phyloP scores from a whole-genome alignment of 2,329 filamentous ascomycete species.

The Calonectria ilicicola region DNA sequence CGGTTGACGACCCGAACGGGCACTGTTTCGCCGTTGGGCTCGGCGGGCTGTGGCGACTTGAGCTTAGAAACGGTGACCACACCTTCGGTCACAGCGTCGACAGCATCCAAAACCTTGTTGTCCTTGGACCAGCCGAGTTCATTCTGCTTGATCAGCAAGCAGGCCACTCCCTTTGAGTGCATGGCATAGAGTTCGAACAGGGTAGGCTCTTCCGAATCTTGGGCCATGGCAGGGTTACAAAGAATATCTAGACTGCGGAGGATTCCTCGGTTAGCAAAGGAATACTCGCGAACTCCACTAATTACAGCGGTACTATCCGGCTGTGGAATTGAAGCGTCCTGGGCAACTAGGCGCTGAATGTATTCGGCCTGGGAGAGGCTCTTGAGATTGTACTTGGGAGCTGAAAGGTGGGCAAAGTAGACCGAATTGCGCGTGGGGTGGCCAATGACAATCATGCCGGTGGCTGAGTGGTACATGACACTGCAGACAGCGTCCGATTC shows the following conservation, averaged over 20 bases:
- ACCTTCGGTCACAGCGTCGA: conserved; percentile 81
- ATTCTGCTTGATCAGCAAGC: conserved; percentile 84
- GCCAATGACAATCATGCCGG: conserved; percentile 93
- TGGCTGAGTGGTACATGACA: conserved; percentile 91
- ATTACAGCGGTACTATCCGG: conserved; percentile 97
- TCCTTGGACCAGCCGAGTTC: conserved; percentile 94
- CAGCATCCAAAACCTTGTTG: conserved; percentile 84
- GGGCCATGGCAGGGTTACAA: conserved; percentile 73
- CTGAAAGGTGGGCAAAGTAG: conserved; percentile 96
- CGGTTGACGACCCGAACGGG: conserved; percentile 52
- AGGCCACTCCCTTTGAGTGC: conserved; percentile 97
- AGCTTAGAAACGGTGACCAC: conserved; percentile 82
- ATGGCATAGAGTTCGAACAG: conserved; percentile 97
- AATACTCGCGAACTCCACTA: conserved; percentile 96
- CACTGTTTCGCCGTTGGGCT: conserved; percentile 51
- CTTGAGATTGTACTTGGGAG: conserved; percentile 89
- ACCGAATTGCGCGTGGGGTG: conserved; percentile 97
- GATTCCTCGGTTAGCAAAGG: conserved; percentile 86
- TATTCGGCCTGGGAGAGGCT: conserved; percentile 89
- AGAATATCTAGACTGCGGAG: conserved; percentile 93
- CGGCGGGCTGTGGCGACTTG: conserved; percentile 61
- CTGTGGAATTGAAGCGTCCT: conserved; percentile 79
- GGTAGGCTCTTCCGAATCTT: conserved; percentile 75
- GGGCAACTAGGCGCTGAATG: conserved; percentile 80
- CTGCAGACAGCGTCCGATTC: conserved; percentile 99